These are phyloP conservation scores for Rhododendron williamsianum DNA, from an alignment of 148 eudicot genomes.

Conservation along the genomic window DNA sequence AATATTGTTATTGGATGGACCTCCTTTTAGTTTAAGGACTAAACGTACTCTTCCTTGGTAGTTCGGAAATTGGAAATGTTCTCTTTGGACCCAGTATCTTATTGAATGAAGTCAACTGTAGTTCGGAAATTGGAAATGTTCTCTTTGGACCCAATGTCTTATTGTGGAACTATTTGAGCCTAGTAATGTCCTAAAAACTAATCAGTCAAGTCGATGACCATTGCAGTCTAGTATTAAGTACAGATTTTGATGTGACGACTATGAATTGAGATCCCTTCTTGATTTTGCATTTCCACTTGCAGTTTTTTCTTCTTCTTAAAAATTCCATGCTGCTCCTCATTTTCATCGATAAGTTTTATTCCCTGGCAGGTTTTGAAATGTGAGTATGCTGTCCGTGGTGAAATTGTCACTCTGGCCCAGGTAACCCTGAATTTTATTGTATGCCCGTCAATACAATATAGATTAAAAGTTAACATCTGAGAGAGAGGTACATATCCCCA, in stretches of 20 bases:
- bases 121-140: background rate
- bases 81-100: background rate
- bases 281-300: background rate
- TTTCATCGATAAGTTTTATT: constrained; percentile 1
- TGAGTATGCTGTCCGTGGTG: constrained; percentile 95
- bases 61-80: background rate
- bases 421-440: constrained; percentile 17
- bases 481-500: background rate
- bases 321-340: background rate
- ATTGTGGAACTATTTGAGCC: background rate
- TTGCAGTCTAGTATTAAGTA: background rate
- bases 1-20: background rate
- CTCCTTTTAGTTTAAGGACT: background rate
- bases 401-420: constrained; percentile 78
- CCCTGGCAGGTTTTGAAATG: constrained; percentile 67
- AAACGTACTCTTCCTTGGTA: background rate
- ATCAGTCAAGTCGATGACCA: background rate
- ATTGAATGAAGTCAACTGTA: background rate
- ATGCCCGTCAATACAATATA: background rate
- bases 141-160: too few species aligned
- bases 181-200: background rate
- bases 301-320: background rate
- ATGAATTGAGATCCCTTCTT: background rate
- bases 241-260: background rate
- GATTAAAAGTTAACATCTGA: background rate